Evolutionary conservation across 2,329 filamentous ascomycete genomes (phyloP).

Genomic region (Fusarium torulosum): DNA sequence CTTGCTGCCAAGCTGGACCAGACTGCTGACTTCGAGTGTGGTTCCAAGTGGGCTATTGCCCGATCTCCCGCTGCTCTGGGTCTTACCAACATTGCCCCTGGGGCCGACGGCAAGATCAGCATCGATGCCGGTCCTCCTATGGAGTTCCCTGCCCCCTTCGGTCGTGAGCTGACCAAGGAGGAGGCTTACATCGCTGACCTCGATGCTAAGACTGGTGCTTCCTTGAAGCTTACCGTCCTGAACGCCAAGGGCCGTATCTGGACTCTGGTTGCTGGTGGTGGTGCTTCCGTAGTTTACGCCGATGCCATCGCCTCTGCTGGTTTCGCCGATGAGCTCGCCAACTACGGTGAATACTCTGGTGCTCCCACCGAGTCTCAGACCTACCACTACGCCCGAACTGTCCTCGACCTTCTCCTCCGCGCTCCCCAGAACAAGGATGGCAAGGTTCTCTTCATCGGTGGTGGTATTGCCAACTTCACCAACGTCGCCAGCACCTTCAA

Average conservation of each 20-base stretch:
- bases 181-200: conserved; percentile 99
- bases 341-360: conserved; percentile 99
- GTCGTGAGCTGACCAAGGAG: conserved; percentile 98
- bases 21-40: conserved; percentile 99
- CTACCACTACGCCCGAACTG: conserved; percentile 97
- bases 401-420: conserved; percentile 97
- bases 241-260: conserved; percentile 93
- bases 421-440: conserved; percentile 86
- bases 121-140: conserved; percentile 97
- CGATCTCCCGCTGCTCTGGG: conserved; percentile 91
- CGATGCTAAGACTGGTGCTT: conserved; percentile 99
- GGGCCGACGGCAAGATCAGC: conserved; percentile 80
- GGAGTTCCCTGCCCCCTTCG: conserved; percentile 99
- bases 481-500: conserved; percentile 99
- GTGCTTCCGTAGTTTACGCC: conserved; percentile 98
- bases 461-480: conserved; percentile 99
- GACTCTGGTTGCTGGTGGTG: conserved; percentile 98
- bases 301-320: conserved; percentile 97
- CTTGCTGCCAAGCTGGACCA: conserved; percentile 98
- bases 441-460: conserved; percentile 99
- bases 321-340: conserved; percentile 95
- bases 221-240: conserved; percentile 96
- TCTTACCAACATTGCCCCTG: conserved; percentile 74
- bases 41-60: conserved; percentile 98
- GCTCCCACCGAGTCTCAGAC: conserved; percentile 99